A percentile compares a stretch with the other conserved stretches of the same genome.
These are phyloP conservation scores for Fusarium avenaceum DNA, from an alignment of 2,329 filamentous ascomycete species.

Conservation along the genomic window DNA sequence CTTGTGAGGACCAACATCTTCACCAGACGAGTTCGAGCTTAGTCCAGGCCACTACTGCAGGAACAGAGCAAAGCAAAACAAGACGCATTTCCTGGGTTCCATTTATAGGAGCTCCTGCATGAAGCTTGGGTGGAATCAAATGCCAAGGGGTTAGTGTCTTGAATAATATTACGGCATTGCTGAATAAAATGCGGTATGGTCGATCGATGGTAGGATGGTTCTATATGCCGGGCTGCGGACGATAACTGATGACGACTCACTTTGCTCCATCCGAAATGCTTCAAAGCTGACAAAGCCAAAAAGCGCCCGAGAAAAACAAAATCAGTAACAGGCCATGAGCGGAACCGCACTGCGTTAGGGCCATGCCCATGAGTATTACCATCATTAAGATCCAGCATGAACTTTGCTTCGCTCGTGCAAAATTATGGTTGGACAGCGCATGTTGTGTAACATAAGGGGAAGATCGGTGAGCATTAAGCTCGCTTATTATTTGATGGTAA, in stretches of 20 bases:
- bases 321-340: constrained; percentile 11
- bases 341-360: constrained; percentile 29
- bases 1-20: constrained; percentile 11
- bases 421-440: constrained; percentile 15
- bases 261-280: not conserved
- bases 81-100: constrained; percentile 31
- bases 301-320: constrained; percentile 5
- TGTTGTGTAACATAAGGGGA: constrained; percentile 15
- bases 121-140: constrained; percentile 24
- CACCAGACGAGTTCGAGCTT: constrained; percentile 35
- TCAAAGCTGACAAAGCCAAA: constrained; percentile 30
- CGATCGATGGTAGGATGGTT: constrained; percentile 25
- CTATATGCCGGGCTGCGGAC: constrained; percentile 21
- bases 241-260: constrained; percentile 34
- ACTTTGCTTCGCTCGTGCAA: constrained; percentile 16
- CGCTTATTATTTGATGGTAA: constrained; percentile 25
- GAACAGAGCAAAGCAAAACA: constrained; percentile 39
- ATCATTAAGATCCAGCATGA: constrained; percentile 1
- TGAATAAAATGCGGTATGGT: constrained; percentile 8
- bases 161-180: constrained; percentile 21
- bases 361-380: not conserved
- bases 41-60: constrained; percentile 47
- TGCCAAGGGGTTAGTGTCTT: constrained; percentile 33
- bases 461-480: constrained; percentile 18
- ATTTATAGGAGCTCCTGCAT: constrained; percentile 34